Evolutionary conservation across 179 eudicot species (phyloP).

Genomic region (Sideroxylon spinosum): DNA sequence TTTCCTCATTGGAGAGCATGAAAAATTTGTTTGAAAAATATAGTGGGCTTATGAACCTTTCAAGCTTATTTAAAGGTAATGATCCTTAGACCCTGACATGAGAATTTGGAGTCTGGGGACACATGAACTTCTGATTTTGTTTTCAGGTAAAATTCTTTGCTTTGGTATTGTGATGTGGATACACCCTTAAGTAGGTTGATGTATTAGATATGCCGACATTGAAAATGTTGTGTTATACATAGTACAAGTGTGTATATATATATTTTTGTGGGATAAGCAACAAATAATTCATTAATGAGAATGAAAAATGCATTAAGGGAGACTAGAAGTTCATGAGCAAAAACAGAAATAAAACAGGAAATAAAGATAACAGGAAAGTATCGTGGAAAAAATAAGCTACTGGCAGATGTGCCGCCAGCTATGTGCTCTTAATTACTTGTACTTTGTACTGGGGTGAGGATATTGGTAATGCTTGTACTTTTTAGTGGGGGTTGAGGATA

Average conservation of each 20-base stretch:
- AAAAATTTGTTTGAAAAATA: background rate
- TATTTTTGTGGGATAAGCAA: too few relatives aligned
- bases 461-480: too few relatives aligned
- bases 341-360: too few relatives aligned
- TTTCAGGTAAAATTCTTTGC: constrained; percentile 5
- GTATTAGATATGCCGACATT: background rate
- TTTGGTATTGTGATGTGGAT: background rate
- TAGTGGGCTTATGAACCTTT: background rate
- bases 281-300: too few relatives aligned
- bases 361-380: too few relatives aligned
- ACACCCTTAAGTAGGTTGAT: background rate
- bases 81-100: background rate
- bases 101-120: background rate
- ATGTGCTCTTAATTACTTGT: too few relatives aligned
- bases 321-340: too few relatives aligned
- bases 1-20: background rate
- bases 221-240: background rate
- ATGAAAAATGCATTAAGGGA: too few relatives aligned
- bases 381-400: too few relatives aligned
- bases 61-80: background rate
- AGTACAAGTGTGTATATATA: background rate
- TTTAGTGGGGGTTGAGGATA: too few relatives aligned
- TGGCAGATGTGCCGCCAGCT: too few relatives aligned
- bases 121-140: background rate
- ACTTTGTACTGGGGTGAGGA: too few relatives aligned